phyloP scores from a whole-genome alignment of 164 flowering plant genomes.

The Cinnamomum micranthum region DNA sequence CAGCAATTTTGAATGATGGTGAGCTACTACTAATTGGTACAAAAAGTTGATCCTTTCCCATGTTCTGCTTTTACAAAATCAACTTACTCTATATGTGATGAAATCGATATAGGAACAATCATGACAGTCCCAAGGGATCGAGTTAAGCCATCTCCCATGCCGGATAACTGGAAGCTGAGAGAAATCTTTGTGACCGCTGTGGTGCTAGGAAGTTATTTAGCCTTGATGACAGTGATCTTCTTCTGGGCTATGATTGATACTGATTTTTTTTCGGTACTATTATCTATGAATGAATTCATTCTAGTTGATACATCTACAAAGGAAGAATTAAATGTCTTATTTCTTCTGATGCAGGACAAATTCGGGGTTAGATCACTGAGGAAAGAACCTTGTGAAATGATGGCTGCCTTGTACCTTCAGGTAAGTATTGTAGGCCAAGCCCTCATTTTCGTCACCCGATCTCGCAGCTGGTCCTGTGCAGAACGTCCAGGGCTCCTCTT shows the following conservation, averaged over 20 bases:
- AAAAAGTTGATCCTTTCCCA: not conserved
- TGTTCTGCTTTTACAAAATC: not conserved
- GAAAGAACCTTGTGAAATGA: slow-evolving; percentile 47
- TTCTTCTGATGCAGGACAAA: slow-evolving; percentile 44
- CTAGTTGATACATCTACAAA: not conserved
- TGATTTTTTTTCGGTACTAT: slow-evolving; percentile 64
- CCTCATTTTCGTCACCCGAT: slow-evolving; percentile 83
- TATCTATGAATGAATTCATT: not conserved
- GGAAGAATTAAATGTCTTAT: not conserved
- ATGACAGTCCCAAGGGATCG: slow-evolving; percentile 97
- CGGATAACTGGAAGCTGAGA: slow-evolving; percentile 92
- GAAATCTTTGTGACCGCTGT: slow-evolving; percentile 93
- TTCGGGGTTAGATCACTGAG: slow-evolving; percentile 51
- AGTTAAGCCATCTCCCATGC: slow-evolving; percentile 91
- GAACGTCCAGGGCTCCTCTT: slow-evolving; percentile 90
- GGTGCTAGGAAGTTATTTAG: slow-evolving; percentile 85
- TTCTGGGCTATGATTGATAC: slow-evolving; percentile 77
- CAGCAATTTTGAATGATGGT: slow-evolving; percentile 94
- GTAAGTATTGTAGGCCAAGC: slow-evolving; percentile 97
- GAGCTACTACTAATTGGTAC: slow-evolving; percentile 7
- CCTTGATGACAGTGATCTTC: slow-evolving; percentile 85
- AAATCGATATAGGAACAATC: slow-evolving; percentile 58
- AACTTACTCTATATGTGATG: too few relatives aligned
- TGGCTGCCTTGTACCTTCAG: slow-evolving; percentile 88
- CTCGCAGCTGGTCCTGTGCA: slow-evolving; percentile 81